Conservation (phyloP, 75 land plant species). For the Selaginella tamariscina region DNA sequence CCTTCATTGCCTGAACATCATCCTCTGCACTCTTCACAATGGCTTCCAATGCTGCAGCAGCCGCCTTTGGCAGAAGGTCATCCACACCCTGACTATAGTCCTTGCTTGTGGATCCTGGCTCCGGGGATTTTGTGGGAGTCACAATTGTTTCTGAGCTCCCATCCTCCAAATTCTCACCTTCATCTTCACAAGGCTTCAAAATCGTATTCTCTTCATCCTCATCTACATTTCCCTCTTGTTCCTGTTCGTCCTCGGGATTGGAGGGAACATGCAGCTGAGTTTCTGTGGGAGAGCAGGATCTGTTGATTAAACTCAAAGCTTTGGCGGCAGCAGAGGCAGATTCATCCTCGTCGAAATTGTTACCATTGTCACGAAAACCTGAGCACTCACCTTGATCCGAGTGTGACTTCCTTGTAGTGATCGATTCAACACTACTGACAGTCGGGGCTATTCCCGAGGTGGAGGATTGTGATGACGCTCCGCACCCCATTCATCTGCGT, state of each 20-base stretch:
- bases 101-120: background rate
- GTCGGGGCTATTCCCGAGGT: background rate
- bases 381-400: background rate
- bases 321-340: background rate
- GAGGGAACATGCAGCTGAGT: background rate
- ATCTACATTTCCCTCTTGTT: background rate
- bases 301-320: background rate
- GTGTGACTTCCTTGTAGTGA: background rate
- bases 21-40: background rate
- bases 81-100: background rate
- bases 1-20: background rate
- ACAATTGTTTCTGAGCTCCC: background rate
- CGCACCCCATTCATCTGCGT: background rate
- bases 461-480: background rate
- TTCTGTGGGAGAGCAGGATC: background rate
- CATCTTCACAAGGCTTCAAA: background rate
- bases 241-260: background rate
- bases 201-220: background rate
- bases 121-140: background rate
- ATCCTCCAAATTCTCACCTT: background rate
- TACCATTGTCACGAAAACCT: background rate
- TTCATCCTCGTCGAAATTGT: background rate
- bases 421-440: too few species aligned
- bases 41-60: background rate
- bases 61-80: background rate